phyloP scores from a whole-genome alignment of 78 protist species.

The Dictyostelium discoideum region dicty_2.7 NC_007090.3:1066001-1066500 shows the following conservation, averaged over 20 bases:
- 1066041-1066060: conserved; percentile 18
- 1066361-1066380: background rate
- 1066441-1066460: no score
- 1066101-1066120: conserved; percentile 50
- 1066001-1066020: conserved; percentile 20
- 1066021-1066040: background rate
- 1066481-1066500: background rate
- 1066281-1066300: conserved; percentile 78
- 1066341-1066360: background rate
- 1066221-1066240: background rate
- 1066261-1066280: background rate
- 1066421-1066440: no score
- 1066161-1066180: conserved; percentile 16
- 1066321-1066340: background rate
- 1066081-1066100: conserved; percentile 71
- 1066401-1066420: no score
- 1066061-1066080: conserved; percentile 46
- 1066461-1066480: no score
- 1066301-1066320: conserved; percentile 9
- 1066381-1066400: background rate
- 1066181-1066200: conserved; percentile 17
- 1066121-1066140: background rate
- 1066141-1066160: conserved; percentile 27
- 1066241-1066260: background rate
- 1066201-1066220: background rate